Conservation (phyloP, 768 basidiomycete species). For the Boletus reticulatus region DNA sequence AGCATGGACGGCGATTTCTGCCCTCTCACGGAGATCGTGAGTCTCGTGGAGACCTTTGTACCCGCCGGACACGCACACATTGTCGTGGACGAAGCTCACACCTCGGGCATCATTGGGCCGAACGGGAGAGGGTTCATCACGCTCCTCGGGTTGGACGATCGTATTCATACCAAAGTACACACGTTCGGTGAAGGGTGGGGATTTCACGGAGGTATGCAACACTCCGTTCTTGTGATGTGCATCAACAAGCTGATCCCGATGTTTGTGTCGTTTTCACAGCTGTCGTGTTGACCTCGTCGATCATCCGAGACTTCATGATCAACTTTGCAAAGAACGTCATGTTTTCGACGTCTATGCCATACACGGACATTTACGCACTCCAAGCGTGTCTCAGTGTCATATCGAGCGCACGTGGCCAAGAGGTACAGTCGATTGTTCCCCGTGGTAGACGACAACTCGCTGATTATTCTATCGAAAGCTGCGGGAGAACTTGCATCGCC, state of each 20-base stretch:
- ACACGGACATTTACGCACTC: constrained; percentile 18
- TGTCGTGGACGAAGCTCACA: constrained; percentile 58
- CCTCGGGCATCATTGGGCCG: constrained; percentile 49
- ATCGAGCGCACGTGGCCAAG: constrained; percentile 9
- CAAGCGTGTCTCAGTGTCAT: constrained; percentile 43
- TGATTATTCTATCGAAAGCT: constrained; percentile 4
- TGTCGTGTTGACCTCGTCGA: constrained; percentile 13
- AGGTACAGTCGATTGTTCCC: constrained; percentile 8
- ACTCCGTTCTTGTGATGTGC: background rate
- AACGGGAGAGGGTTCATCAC: constrained; percentile 43
- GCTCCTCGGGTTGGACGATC: constrained; percentile 40
- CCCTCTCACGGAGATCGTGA: constrained; percentile 43
- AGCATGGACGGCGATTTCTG: constrained; percentile 61
- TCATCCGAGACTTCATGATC: constrained; percentile 14
- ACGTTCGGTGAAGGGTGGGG: constrained; percentile 49
- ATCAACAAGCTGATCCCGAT: background rate
- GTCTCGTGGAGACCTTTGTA: constrained; percentile 34
- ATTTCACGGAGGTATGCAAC: constrained; percentile 13
- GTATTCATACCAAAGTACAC: constrained; percentile 46
- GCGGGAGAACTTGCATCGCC: constrained; percentile 1
- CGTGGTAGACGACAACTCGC: no score
- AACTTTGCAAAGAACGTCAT: constrained; percentile 19
- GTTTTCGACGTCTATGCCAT: constrained; percentile 22
- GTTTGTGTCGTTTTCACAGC: background rate
- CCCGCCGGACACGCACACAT: constrained; percentile 41